phyloP scores from a whole-genome alignment of 805 yeast genomes.

The Candida tibetensis region DNA sequence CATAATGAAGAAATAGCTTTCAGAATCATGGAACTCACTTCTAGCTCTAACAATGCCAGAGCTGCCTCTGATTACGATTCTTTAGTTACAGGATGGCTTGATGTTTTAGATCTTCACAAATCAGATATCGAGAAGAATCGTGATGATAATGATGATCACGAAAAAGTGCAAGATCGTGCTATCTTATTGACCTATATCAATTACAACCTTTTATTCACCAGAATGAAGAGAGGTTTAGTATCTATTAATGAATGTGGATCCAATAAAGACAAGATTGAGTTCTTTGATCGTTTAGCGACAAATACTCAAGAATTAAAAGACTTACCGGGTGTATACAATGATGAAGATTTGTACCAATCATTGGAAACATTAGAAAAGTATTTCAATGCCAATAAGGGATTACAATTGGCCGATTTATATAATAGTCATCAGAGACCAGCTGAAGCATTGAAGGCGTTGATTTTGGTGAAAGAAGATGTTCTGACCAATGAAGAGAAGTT shows the following conservation, averaged over 20 bases:
- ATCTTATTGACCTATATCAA: constrained; percentile 72
- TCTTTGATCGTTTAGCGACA: constrained; percentile 49
- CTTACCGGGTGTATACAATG: constrained; percentile 89
- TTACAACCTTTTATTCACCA: constrained; percentile 61
- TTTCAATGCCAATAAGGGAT: constrained; percentile 45
- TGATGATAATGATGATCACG: constrained; percentile 48
- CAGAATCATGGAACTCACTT: constrained; percentile 41
- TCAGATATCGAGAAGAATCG: constrained; percentile 49
- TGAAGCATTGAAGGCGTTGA: constrained; percentile 47
- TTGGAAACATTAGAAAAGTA: constrained; percentile 49
- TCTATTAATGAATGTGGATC: constrained; percentile 23
- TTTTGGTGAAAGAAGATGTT: constrained; percentile 20
- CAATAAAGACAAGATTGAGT: constrained; percentile 44
- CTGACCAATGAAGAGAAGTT: constrained; percentile 13
- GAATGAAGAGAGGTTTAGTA: constrained; percentile 66
- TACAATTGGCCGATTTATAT: constrained; percentile 46
- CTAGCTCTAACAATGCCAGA: neutral
- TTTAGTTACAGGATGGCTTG: constrained; percentile 64
- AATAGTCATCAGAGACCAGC: constrained; percentile 37
- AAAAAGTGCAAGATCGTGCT: constrained; percentile 66
- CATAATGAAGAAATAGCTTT: constrained; percentile 72
- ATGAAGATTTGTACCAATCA: constrained; percentile 60
- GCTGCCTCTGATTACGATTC: constrained; percentile 50
- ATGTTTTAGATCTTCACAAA: constrained; percentile 59
- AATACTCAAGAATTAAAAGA: constrained; percentile 63